Evolutionary conservation across 352 stramenopile genomes (phyloP).

Genomic region (Elongisporangium senticosum): DNA sequence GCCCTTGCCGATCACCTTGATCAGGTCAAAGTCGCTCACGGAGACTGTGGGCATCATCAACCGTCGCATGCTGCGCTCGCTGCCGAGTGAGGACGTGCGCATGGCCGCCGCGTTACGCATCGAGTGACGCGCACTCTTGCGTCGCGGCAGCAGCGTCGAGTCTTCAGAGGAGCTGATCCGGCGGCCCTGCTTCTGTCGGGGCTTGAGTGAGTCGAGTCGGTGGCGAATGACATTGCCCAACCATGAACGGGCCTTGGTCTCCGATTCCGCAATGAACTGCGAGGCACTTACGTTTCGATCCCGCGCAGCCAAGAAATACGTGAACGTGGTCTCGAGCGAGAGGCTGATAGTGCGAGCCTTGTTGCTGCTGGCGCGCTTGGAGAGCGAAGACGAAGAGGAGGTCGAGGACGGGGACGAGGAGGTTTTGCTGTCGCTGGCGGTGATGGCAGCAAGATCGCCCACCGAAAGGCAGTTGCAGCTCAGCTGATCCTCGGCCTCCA

Average conservation of each 20-base stretch:
- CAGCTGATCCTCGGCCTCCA: constrained; percentile 46
- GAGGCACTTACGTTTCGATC: constrained; percentile 40
- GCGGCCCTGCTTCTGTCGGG: constrained; percentile 39
- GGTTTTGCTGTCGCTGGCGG: constrained; percentile 9
- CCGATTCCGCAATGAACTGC: constrained; percentile 61
- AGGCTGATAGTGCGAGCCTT: constrained; percentile 73
- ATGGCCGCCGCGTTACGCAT: constrained; percentile 41
- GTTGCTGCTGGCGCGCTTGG: constrained; percentile 55
- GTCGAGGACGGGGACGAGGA: constrained; percentile 10
- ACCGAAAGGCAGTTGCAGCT: constrained; percentile 64
- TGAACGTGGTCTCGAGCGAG: constrained; percentile 62
- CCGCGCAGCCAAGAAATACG: constrained; percentile 59
- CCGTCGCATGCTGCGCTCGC: constrained; percentile 20
- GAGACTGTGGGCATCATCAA: constrained; percentile 39
- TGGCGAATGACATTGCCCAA: constrained; percentile 58
- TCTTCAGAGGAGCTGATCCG: constrained; percentile 31
- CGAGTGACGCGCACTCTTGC: constrained; percentile 40
- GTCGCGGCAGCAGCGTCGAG: constrained; percentile 21
- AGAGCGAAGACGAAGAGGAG: constrained; percentile 23
- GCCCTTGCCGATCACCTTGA: constrained; percentile 79
- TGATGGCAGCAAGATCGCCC: constrained; percentile 31
- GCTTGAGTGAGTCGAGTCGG: constrained; percentile 62
- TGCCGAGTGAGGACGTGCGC: constrained; percentile 49
- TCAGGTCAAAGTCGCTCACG: constrained; percentile 81
- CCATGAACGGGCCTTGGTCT: constrained; percentile 51